These are phyloP conservation scores for Exophiala mesophila DNA, from an alignment of 2,329 filamentous ascomycete genomes.

Conservation along the genomic window DNA sequence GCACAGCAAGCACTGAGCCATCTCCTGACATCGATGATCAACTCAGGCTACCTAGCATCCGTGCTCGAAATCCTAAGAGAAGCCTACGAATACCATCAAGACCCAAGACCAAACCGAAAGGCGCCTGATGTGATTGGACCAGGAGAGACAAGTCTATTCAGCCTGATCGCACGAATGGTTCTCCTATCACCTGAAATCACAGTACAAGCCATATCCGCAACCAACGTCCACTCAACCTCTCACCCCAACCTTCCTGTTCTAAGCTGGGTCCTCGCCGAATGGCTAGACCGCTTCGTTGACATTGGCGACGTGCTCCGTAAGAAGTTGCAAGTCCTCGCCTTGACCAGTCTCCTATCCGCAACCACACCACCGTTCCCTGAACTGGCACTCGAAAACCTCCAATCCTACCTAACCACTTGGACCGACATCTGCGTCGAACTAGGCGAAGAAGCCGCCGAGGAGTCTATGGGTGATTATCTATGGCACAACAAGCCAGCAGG, in stretches of 20 bases:
- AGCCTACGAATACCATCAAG: slow-evolving; percentile 69
- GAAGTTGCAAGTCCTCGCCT: slow-evolving; percentile 43
- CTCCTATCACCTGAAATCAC: slow-evolving; percentile 68
- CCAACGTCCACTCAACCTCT: slow-evolving; percentile 20
- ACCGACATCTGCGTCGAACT: slow-evolving; percentile 44
- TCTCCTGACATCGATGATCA: slow-evolving; percentile 51
- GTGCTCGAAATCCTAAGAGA: slow-evolving; percentile 63
- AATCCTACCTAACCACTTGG: slow-evolving; percentile 45
- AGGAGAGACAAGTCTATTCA: slow-evolving; percentile 79
- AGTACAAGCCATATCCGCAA: slow-evolving; percentile 45
- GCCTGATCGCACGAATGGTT: slow-evolving; percentile 72
- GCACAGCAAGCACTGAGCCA: slow-evolving; percentile 39
- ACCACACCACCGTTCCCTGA: slow-evolving; percentile 33
- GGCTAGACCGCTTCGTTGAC: slow-evolving; percentile 46
- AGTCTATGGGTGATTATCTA: slow-evolving; percentile 40
- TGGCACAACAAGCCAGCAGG: slow-evolving; percentile 32
- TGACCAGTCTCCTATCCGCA: slow-evolving; percentile 41
- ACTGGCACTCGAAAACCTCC: slow-evolving; percentile 40
- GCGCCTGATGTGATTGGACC: slow-evolving; percentile 66
- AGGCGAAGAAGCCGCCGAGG: slow-evolving; percentile 36
- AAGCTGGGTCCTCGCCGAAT: slow-evolving; percentile 44
- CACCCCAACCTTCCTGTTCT: slow-evolving; percentile 22
- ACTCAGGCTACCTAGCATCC: slow-evolving; percentile 20
- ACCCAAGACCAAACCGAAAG: slow-evolving; percentile 71
- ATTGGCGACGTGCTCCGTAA: slow-evolving; percentile 44